Evolutionary conservation across 768 basidiomycete species (phyloP).

Genomic region (Coprinopsis cinerea): DNA sequence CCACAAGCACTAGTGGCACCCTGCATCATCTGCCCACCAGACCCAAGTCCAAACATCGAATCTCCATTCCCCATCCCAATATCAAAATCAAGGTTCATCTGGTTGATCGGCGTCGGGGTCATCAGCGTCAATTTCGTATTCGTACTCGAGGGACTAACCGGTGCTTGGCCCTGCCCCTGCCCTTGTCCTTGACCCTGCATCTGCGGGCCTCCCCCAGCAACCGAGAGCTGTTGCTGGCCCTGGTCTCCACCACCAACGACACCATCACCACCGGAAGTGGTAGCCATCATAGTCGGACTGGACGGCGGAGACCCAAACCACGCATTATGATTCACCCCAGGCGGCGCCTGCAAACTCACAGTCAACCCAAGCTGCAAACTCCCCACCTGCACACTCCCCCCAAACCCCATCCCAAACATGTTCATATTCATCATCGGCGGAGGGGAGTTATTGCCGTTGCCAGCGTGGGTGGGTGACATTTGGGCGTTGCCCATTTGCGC

Average conservation of each 20-base stretch:
- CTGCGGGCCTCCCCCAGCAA: too few relatives aligned
- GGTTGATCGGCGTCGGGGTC: neutral
- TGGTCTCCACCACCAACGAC: too few relatives aligned
- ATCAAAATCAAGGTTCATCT: constrained; percentile 5
- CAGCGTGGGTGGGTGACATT: neutral
- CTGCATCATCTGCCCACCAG: neutral
- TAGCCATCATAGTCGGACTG: neutral
- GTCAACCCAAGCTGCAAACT: constrained; percentile 4
- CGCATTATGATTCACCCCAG: neutral
- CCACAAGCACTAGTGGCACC: neutral
- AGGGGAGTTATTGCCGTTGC: neutral
- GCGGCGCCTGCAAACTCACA: constrained; percentile 1
- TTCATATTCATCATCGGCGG: constrained; percentile 11
- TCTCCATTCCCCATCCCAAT: neutral
- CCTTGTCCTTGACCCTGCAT: too few relatives aligned
- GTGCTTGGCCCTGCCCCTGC: too few relatives aligned
- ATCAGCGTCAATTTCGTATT: neutral
- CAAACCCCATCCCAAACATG: constrained; percentile 4
- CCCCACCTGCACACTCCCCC: constrained; percentile 3
- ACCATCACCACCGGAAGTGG: neutral
- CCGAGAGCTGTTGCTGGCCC: too few relatives aligned
- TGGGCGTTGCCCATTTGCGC: neutral
- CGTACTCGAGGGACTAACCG: neutral
- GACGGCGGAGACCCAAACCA: constrained; percentile 1
- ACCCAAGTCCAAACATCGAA: neutral